Evolutionary conservation across 164 flowering plant genomes (phyloP), one percentile per base, ranked within the genome.

Genomic region (Piper betle): DNA sequence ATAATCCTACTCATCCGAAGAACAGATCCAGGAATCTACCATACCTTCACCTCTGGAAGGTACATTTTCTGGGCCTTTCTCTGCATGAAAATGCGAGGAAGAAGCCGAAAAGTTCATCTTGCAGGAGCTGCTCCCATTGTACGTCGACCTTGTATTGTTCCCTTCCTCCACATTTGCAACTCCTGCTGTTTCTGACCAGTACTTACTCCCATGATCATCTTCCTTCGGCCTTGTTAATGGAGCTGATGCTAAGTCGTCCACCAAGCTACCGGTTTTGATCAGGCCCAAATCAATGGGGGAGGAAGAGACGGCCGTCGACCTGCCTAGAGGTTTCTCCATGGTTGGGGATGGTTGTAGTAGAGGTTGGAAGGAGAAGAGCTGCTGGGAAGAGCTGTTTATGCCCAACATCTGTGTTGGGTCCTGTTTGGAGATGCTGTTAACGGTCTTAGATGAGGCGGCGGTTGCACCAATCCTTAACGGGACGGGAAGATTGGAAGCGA

Each of bases 1-100:
- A 10, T 46, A 9, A 10, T 6, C 33, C 55, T 46, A 41, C 55
- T 66, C 64, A 54, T 82, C 84, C 8, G 82, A 70, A 65, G 78
- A 81, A 72, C 83, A 79, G 64, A 81, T 79, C 85, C 85, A 83
- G 6, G 82, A 77, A 69, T 80, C 85, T 46, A 81, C 80, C 57
- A 77, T 79, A 57, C 82, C 83, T 70, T 78, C 82, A 61, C 78
- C 81, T 38, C 84, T 81, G 0, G 82, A 38, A 4, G 4, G 0
- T 37, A 57, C 78, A 64, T 68, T 78, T 70, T 78, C 84, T 48
- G 75, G 41, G 5, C 76, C 74, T 69, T 79, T 81, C 4, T 76
- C 79, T 2, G 64, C 63, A 46, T 73, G 69, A 46, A 75, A 74
- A 61, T 69, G 77, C 17, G 79, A 65, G 7, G 76, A 68, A 9